Evolutionary conservation across 2,329 filamentous ascomycete genomes (phyloP), one percentile per base, ranked within the genome.

Genomic region (Helicocarpus griseus): DNA sequence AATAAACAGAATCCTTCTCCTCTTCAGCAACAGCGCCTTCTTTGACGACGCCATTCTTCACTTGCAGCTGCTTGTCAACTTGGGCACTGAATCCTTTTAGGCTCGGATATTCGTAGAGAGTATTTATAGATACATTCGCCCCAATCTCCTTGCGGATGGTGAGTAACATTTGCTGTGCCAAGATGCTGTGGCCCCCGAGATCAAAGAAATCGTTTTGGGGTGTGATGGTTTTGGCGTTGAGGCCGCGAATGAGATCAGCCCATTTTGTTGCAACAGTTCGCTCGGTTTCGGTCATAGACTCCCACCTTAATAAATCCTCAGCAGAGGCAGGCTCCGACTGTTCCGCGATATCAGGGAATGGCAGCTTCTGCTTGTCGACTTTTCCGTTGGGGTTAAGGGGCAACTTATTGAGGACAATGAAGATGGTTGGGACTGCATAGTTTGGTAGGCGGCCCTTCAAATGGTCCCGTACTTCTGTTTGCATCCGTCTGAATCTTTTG

Each of bases 341-440:
- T 60, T 87, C 78, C 11, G 80, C 79, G 22, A 81, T 81, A 66
- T 91, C 87, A 36, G 82, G 90, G 77, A 90, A 93, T 0, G 88
- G 88, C 49, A 94, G 74, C 1, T 80, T 81, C 13, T 86, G 84
- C 68, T 83, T 85, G 68, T 94, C 88, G 39, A 91, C 80, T 70
- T 93, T 93, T 60, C 87, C 86, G 59, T 89, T 89, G n/a, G 86
- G 86, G 17, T 45, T 90, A n/a, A 91, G 69, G 1, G 87, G 87
- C 56, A 91, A 77, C 51, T 82, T 81, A 54, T 81, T 76, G 51
- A 93, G 79, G 0, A 83, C 79, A 39, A 93, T 86, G 57, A 87
- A 82, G 36, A 87, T 76, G 2, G 81, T 83, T 0, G 88, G 88
- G 1, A 93, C 81, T 1, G 87, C 85, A 67, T 89, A 91, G 11